Evolutionary conservation across 2,329 filamentous ascomycete genomes (phyloP).

Genomic region (Trichophyton equinum): DNA sequence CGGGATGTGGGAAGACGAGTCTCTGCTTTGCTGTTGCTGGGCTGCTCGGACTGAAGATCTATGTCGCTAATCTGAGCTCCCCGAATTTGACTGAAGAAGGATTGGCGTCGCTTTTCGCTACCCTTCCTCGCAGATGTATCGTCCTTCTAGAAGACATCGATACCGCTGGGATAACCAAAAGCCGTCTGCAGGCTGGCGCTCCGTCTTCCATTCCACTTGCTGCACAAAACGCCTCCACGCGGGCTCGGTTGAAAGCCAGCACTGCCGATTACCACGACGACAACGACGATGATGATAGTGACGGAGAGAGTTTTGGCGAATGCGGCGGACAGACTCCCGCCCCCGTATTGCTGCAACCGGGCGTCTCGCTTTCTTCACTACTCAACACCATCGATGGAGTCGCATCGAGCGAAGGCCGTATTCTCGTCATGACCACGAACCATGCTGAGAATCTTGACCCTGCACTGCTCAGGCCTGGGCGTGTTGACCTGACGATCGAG

Average conservation of each 20-base stretch:
- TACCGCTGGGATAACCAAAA: slow-evolving; percentile 56
- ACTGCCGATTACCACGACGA: not conserved
- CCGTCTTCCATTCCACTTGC: not conserved
- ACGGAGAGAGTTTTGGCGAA: slow-evolving; percentile 6
- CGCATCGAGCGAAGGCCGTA: slow-evolving; percentile 49
- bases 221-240: not conserved
- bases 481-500: not conserved
- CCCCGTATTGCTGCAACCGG: slow-evolving; percentile 11
- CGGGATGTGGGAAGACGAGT: slow-evolving; percentile 61
- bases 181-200: slow-evolving; percentile 7
- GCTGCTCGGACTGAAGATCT: slow-evolving; percentile 54
- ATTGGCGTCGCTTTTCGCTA: slow-evolving; percentile 50
- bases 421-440: slow-evolving; percentile 46
- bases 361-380: slow-evolving; percentile 53
- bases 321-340: not conserved
- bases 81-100: slow-evolving; percentile 51
- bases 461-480: slow-evolving; percentile 47
- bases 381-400: slow-evolving; percentile 61
- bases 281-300: not conserved
- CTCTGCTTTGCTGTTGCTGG: slow-evolving; percentile 56
- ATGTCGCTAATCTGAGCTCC: slow-evolving; percentile 52
- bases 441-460: slow-evolving; percentile 50
- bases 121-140: slow-evolving; percentile 35
- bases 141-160: slow-evolving; percentile 69
- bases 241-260: not conserved